Base-by-base conservation (phyloP, 2,329 filamentous ascomycete species). In the Simplicillium aogashimaense region DNA sequence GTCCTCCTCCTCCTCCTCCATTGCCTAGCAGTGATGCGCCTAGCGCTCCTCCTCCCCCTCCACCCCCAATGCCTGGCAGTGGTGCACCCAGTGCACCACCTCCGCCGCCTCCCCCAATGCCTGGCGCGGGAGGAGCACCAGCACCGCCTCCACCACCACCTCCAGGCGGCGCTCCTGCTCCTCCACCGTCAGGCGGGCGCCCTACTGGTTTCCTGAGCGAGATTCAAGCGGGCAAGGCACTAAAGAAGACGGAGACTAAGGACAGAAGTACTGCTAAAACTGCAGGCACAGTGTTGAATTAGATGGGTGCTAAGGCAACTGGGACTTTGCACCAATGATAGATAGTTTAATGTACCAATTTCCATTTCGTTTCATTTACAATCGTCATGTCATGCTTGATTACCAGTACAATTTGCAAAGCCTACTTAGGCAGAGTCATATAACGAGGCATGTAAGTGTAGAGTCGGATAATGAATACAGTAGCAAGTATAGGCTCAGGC, bases 241-340 rank as follows among this genome's bases (percentile, higher is more conserved):
- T 98, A 56, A 88, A 74, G 69, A 97, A 97, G 72, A 87, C 88
- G 17, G 69, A 82, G 58, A 97, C 92, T 1, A 89, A 86, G 61
- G 92, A 98, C 61, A 81, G 81, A 60, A 95, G 89, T 61, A 63
- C 52, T 36, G 74, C 86, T 38, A 60, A 79, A 39, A 70, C 81
- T 43, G 84, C 86, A 16, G 90, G 90, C n/a, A 76, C 79, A 45
- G 89, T 95, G 43, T 60, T 78, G 58, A 67, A 66, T 45, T 76
- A 64, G 16, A 29, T 6, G 29, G 8, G 15, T 12, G 12, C 14
- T 16, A 25, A 14, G 30, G 13, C 30, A 13, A 6, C 13, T 32
- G 30, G 5, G 13, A 32, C 30, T 13, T 32, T 25, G 20, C 20
- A 9, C 9, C 20, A 25, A 25, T 5, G 20, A 25, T 36, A 57